phyloP scores from a whole-genome alignment of 805 yeast species.

The Metschnikowia peoriensis region DNA sequence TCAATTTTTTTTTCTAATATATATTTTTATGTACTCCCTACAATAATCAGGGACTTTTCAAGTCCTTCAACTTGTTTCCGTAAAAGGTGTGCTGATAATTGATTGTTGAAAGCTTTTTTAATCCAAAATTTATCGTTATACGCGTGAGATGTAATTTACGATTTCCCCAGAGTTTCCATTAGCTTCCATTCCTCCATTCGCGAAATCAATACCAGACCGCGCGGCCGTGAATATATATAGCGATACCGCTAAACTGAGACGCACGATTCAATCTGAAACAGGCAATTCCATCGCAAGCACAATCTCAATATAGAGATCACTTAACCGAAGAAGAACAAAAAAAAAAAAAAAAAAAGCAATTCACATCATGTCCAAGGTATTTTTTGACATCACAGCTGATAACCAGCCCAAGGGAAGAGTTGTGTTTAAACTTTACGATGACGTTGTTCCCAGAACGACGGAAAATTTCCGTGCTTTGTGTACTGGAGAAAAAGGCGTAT shows the following conservation, averaged over 20 bases:
- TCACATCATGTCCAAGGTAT: slow-evolving; percentile 31
- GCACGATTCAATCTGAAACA: not conserved
- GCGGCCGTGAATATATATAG: not conserved
- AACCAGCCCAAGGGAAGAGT: slow-evolving; percentile 70
- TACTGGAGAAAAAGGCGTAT: slow-evolving; percentile 78
- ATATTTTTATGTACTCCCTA: too few relatives aligned
- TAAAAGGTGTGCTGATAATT: too few relatives aligned
- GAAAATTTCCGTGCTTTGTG: slow-evolving; percentile 87
- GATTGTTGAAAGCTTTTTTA: too few relatives aligned
- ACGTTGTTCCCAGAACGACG: slow-evolving; percentile 82
- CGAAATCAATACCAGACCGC: too few relatives aligned
- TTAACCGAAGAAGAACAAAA: not conserved
- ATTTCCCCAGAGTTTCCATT: too few relatives aligned
- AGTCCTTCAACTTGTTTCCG: too few relatives aligned
- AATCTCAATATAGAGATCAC: not conserved
- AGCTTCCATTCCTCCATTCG: too few relatives aligned
- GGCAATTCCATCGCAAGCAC: not conserved
- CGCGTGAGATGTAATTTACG: too few relatives aligned
- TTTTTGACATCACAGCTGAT: slow-evolving; percentile 76
- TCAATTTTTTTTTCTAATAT: too few relatives aligned
- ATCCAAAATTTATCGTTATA: too few relatives aligned
- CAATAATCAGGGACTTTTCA: too few relatives aligned
- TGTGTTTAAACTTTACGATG: slow-evolving; percentile 69
- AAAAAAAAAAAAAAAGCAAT: not conserved
- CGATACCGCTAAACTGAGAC: not conserved